These are phyloP conservation scores for Emmonsiellopsis sp. DNA, from an alignment of 2,329 filamentous ascomycete species.

Conservation along the genomic window DNA sequence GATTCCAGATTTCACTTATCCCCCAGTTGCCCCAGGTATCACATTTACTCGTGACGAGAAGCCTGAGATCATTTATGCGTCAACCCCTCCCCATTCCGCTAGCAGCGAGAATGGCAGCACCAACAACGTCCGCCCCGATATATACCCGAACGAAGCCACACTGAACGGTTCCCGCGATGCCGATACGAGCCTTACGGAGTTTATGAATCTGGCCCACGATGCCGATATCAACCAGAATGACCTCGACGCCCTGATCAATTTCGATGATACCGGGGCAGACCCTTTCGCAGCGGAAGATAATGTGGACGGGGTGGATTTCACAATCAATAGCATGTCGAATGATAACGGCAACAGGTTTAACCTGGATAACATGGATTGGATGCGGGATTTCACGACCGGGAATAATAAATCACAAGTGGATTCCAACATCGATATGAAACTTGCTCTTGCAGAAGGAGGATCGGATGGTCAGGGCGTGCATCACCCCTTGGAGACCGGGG, in stretches of 20 bases:
- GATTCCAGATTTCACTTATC: conserved; percentile 28
- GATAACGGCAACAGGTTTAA: conserved; percentile 13
- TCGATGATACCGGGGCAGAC: conserved; percentile 32
- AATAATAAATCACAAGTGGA: not conserved
- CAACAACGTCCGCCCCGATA: conserved; percentile 6
- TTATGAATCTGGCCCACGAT: conserved; percentile 36
- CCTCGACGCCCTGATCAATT: conserved; percentile 38
- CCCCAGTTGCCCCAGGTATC: conserved; percentile 11
- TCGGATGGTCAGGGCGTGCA: too few species aligned
- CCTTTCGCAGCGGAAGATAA: conserved; percentile 24
- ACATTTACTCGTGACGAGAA: conserved; percentile 14
- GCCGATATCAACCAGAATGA: conserved; percentile 37
- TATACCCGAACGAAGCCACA: conserved; percentile 1
- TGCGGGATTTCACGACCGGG: conserved; percentile 5
- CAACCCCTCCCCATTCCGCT: conserved; percentile 33
- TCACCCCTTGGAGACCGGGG: not conserved
- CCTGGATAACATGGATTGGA: conserved; percentile 12
- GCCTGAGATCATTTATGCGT: conserved; percentile 21
- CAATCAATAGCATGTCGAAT: conserved; percentile 2
- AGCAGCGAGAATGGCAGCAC: conserved; percentile 31
- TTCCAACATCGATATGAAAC: not conserved
- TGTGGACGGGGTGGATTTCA: conserved; percentile 7
- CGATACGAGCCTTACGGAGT: conserved; percentile 29
- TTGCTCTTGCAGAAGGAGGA: not conserved
- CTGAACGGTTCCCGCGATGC: conserved; percentile 3